phyloP scores from a whole-genome alignment of 148 eudicot species.

The Drosera capensis region DNA sequence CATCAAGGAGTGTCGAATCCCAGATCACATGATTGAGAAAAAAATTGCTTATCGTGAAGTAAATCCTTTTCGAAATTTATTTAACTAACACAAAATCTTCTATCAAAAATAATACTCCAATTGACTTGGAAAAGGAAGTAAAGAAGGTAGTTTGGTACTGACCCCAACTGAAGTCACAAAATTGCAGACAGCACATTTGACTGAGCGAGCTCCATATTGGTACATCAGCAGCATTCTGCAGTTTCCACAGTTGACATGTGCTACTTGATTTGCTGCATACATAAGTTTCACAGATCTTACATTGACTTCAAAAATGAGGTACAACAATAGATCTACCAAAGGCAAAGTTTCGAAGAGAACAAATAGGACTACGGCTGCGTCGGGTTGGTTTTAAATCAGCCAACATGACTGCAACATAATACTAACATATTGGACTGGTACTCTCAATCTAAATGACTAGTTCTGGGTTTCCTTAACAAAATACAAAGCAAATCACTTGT shows the following conservation, averaged over 20 bases:
- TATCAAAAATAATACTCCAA: no score
- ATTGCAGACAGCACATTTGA: slow-evolving; percentile 78
- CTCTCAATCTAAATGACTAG: no score
- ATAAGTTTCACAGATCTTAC: neutral
- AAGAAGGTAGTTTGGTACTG: slow-evolving; percentile 9
- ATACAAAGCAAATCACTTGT: no score
- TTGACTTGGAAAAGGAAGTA: neutral
- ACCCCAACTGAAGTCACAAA: slow-evolving; percentile 75
- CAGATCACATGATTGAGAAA: no score
- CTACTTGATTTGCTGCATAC: slow-evolving; percentile 66
- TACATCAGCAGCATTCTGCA: slow-evolving; percentile 81
- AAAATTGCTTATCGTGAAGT: no score
- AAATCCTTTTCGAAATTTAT: no score
- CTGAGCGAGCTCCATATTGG: slow-evolving; percentile 73
- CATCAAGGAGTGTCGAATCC: no score
- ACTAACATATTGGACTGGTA: no score
- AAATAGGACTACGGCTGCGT: neutral
- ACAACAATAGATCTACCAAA: neutral
- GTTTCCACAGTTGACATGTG: slow-evolving; percentile 81
- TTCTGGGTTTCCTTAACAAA: no score
- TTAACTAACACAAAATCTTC: no score
- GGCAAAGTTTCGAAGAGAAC: neutral
- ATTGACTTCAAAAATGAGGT: neutral
- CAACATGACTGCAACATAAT: no score
- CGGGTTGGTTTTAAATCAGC: neutral